Evolutionary conservation across 1,284 basidiomycete genomes (phyloP), one percentile per base, ranked within the genome.

Genomic region (Irpex sp.): DNA sequence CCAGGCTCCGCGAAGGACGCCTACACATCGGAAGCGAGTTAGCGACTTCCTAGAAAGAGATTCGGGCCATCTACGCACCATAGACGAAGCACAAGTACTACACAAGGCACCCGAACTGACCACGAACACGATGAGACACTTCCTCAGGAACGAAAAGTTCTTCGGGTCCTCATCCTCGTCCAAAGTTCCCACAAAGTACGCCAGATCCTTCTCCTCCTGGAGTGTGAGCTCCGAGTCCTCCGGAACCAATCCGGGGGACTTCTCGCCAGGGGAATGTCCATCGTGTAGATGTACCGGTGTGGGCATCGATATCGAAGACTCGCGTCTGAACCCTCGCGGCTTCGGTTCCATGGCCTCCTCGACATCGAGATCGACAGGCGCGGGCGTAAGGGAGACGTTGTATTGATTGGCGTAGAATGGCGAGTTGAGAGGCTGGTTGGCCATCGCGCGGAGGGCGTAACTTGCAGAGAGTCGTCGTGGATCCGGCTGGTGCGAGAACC

Each of bases 1-100:
- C 83, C 86, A 0, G 72, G 69, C 70, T 93, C 90, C 0, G 90
- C 85, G 64, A 86, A 85, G 0, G 83, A 78, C 1, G 89, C 87
- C 86, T 88, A 56, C 3, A 14, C 12, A 45, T 45, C 8, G 39
- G 1, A 45, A 12, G n/a, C 39, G 14, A 2, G 16, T 45, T n/a
- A 45, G 39, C 16, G 28, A 33, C 28, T 45, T 45, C 39, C 12
- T 0, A 14, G 39, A 1, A n/a, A n/a, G n/a, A 42, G 10, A 7
- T 16, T 45, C 6, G 14, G n/a, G n/a, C 12, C 59, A 19, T 28
- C 58, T 14, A 75, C 84, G 62, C 61, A 86, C 87, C 74, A 90
- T 81, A 3, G 87, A 89, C 0, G 88, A 91, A n/a, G 85, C 82
- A 69, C 85, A 90, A 0, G 90, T 87, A 18, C 61, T 63, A 42